Conservation (phyloP, 2,329 filamentous ascomycete genomes). For the Sporothrix humicola region DNA sequence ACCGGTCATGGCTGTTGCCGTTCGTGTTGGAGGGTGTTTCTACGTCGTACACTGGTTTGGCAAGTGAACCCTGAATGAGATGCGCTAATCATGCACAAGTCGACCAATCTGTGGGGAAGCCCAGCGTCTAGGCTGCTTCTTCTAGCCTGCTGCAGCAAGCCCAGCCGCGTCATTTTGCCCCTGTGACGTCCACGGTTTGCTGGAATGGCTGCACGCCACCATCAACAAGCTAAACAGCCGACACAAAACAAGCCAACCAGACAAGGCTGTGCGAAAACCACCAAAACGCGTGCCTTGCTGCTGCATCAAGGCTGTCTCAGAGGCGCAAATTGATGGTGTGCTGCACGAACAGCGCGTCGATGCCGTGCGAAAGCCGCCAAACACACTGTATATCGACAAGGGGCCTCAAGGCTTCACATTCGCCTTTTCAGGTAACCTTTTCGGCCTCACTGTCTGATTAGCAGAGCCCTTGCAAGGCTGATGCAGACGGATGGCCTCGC, state of each 20-base stretch:
- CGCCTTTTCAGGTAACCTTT: neutral
- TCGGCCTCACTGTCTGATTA: neutral
- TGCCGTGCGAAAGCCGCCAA: slow-evolving; percentile 11
- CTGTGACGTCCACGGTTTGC: slow-evolving; percentile 13
- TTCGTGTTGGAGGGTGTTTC: neutral
- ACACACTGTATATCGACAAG: slow-evolving; percentile 17
- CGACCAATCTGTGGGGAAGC: slow-evolving; percentile 16
- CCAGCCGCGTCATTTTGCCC: slow-evolving; percentile 20
- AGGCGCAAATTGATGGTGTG: slow-evolving; percentile 1
- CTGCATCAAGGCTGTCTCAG: slow-evolving; percentile 10
- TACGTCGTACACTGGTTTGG: neutral
- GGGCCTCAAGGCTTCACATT: neutral
- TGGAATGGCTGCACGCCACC: slow-evolving; percentile 26
- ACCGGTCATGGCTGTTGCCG: neutral
- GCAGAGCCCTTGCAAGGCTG: neutral
- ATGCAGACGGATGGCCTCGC: slow-evolving; percentile 16
- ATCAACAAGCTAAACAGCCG: neutral
- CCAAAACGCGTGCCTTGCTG: neutral
- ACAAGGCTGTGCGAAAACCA: slow-evolving; percentile 15
- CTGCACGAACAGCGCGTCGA: slow-evolving; percentile 1
- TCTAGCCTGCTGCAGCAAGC: neutral
- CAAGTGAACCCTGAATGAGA: neutral
- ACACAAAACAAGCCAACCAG: neutral
- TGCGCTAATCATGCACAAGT: slow-evolving; percentile 22
- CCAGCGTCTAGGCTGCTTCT: neutral